Conservation (phyloP, 1,284 basidiomycete genomes). For the Cutaneotrichosporon sp. region DNA sequence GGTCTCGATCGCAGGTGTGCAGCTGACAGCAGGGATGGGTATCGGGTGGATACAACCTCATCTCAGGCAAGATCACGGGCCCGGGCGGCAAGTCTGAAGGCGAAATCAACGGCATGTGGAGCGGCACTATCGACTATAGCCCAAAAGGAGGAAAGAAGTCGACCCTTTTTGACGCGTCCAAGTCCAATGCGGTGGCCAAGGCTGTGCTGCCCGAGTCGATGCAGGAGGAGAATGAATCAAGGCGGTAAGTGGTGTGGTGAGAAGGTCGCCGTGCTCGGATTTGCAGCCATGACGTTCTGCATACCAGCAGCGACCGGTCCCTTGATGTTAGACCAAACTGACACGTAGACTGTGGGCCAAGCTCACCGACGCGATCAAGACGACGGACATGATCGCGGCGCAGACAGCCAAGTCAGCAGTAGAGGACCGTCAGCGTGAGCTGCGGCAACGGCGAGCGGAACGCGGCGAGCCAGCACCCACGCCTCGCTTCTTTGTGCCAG, state of each 20-base stretch:
- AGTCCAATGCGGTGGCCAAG: slow-evolving; percentile 73
- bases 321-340: not conserved
- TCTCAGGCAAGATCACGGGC: slow-evolving; percentile 73
- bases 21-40: slow-evolving; percentile 77
- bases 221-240: slow-evolving; percentile 88
- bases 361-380: slow-evolving; percentile 81
- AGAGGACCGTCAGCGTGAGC: slow-evolving; percentile 87
- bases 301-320: too few species aligned
- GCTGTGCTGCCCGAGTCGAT: slow-evolving; percentile 77
- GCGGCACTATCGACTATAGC: slow-evolving; percentile 84
- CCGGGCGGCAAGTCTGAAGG: slow-evolving; percentile 68
- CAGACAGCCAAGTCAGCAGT: slow-evolving; percentile 86
- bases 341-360: slow-evolving; percentile 71
- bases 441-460: slow-evolving; percentile 71
- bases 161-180: slow-evolving; percentile 80
- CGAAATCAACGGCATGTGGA: slow-evolving; percentile 90
- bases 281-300: too few species aligned
- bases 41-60: slow-evolving; percentile 91
- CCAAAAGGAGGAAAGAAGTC: slow-evolving; percentile 68
- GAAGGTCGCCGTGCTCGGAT: too few species aligned
- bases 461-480: slow-evolving; percentile 60
- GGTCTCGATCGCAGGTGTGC: slow-evolving; percentile 1
- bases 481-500: slow-evolving; percentile 77
- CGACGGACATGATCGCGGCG: slow-evolving; percentile 89
- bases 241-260: slow-evolving; percentile 59